phyloP scores from a whole-genome alignment of 495 filamentous ascomycete species.

The Neurospora tetraspora region DNA sequence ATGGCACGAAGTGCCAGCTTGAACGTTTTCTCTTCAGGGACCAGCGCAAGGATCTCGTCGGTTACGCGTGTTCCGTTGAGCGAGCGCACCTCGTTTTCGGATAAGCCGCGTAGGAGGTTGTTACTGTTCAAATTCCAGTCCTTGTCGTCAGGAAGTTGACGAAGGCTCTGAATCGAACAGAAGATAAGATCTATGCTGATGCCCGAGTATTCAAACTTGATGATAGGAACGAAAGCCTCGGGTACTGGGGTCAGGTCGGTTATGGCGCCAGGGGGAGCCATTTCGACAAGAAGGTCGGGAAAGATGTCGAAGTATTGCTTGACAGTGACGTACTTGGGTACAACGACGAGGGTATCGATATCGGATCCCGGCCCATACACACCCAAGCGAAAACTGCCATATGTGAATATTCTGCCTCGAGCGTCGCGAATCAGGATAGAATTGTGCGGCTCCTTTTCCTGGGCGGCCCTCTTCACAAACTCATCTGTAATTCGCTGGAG shows the following conservation, averaged over 20 bases:
- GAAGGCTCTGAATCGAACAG: slow-evolving; percentile 58
- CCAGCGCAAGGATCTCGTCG: slow-evolving; percentile 77
- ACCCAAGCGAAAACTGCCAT: slow-evolving; percentile 86
- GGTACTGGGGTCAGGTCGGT: slow-evolving; percentile 77
- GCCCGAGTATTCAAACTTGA: slow-evolving; percentile 81
- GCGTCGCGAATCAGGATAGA: slow-evolving; percentile 65
- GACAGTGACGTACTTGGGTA: slow-evolving; percentile 72
- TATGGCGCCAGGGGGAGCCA: slow-evolving; percentile 66
- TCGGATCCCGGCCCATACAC: slow-evolving; percentile 94
- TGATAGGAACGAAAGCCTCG: slow-evolving; percentile 89
- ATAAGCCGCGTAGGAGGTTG: slow-evolving; percentile 71
- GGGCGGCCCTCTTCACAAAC: slow-evolving; percentile 72
- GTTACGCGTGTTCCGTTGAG: slow-evolving; percentile 91
- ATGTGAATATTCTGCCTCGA: slow-evolving; percentile 87
- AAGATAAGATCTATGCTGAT: slow-evolving; percentile 96
- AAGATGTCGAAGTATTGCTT: slow-evolving; percentile 90
- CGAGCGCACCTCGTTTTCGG: slow-evolving; percentile 76
- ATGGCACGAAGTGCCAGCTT: slow-evolving; percentile 78
- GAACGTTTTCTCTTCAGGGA: slow-evolving; percentile 84
- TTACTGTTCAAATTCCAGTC: slow-evolving; percentile 62
- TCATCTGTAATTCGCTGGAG: slow-evolving; percentile 72
- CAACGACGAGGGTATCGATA: slow-evolving; percentile 92
- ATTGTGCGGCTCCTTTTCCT: slow-evolving; percentile 61
- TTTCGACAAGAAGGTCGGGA: slow-evolving; percentile 59
- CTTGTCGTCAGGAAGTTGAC: slow-evolving; percentile 60